Percentiles rank a stretch among this genome's conserved stretches.
Evolutionary conservation across 2,329 filamentous ascomycete species (phyloP).

Genomic region (Plenodomus tracheiphilus): DNA sequence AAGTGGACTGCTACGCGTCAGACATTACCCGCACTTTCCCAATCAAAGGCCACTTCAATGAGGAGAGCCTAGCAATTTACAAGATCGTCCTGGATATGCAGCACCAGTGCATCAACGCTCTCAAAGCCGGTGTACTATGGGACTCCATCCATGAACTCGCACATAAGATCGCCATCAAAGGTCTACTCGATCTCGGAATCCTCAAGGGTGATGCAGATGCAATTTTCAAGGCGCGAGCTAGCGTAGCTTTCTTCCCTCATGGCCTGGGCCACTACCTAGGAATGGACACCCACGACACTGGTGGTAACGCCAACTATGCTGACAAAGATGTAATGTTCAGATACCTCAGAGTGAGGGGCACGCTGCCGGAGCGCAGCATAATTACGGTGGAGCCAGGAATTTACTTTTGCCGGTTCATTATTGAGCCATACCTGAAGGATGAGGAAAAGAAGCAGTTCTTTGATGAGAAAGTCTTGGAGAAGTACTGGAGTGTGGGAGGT

Average conservation of each 20-base stretch:
- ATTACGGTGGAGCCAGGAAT: conserved; percentile 94
- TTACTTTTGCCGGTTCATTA: conserved; percentile 75
- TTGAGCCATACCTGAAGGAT: conserved; percentile 69
- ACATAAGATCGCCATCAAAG: conserved; percentile 80
- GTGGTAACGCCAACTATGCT: conserved; percentile 53
- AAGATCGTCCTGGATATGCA: conserved; percentile 88
- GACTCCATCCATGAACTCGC: conserved; percentile 80
- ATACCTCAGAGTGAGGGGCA: conserved; percentile 79
- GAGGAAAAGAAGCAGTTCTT: conserved; percentile 66
- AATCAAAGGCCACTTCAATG: conserved; percentile 61
- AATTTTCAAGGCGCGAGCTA: conserved; percentile 50
- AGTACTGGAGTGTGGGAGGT: conserved; percentile 79
- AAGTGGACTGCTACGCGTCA: conserved; percentile 54
- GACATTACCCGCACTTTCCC: conserved; percentile 87
- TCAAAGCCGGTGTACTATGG: conserved; percentile 77
- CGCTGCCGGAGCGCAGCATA: conserved; percentile 75
- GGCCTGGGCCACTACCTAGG: conserved; percentile 56
- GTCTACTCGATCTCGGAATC: conserved; percentile 75
- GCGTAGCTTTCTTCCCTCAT: conserved; percentile 56
- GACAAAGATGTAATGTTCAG: conserved; percentile 84
- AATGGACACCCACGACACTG: conserved; percentile 57
- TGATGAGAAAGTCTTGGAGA: conserved; percentile 65
- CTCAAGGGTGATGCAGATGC: conserved; percentile 61
- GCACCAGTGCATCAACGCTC: conserved; percentile 69
- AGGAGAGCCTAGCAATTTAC: conserved; percentile 62